Evolutionary conservation across 768 basidiomycete species (phyloP).

Genomic region (Suillus ampliporus): DNA sequence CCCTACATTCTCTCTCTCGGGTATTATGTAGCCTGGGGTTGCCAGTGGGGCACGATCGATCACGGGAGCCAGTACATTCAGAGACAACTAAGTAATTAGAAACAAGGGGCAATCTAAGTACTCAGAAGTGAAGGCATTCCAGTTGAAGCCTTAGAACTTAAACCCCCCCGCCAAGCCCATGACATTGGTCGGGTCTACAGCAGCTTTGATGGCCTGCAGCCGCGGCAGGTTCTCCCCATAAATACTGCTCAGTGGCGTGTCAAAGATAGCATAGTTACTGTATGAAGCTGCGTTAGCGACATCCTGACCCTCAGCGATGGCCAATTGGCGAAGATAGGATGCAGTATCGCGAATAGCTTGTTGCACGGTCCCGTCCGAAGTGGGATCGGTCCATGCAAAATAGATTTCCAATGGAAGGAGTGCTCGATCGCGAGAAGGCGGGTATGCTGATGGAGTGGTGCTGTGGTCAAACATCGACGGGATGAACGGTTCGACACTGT

Average conservation of each 20-base stretch:
- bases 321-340: conserved; percentile 42
- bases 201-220: conserved; percentile 47
- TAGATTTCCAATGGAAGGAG: conserved; percentile 52
- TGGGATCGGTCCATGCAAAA: conserved; percentile 44
- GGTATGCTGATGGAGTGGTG: conserved; percentile 48
- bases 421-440: conserved; percentile 42
- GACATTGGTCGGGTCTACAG: conserved; percentile 58
- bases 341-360: conserved; percentile 44
- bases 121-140: background rate
- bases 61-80: too few relatives aligned
- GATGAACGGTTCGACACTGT: conserved; percentile 56
- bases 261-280: conserved; percentile 61
- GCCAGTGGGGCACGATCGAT: background rate
- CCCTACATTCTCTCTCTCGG: too few relatives aligned
- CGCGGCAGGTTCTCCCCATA: conserved; percentile 52
- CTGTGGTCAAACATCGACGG: conserved; percentile 45
- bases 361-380: conserved; percentile 43
- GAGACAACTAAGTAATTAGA: background rate
- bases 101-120: background rate
- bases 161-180: conserved; percentile 72
- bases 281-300: conserved; percentile 47
- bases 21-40: too few relatives aligned
- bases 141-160: conserved; percentile 43
- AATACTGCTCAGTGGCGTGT: conserved; percentile 51
- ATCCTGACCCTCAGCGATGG: conserved; percentile 48